Evolutionary conservation across 345 rosid species (phyloP), one percentile per base, ranked within the genome.

Genomic region (Euclidium syriacum): DNA sequence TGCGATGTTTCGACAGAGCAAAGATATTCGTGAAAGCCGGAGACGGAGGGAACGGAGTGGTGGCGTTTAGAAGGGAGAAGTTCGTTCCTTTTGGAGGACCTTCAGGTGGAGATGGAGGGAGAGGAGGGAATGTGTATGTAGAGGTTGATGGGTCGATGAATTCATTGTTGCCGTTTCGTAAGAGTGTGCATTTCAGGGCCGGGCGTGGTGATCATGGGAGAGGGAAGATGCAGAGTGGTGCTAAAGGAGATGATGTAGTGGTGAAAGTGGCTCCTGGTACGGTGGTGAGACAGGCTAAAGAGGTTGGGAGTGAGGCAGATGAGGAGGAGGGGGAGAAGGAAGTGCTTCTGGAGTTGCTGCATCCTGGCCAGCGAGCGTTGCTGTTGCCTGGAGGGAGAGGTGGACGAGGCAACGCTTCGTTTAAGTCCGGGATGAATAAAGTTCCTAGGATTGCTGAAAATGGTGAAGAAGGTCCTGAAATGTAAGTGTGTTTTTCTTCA

Each of bases 41-140:
- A 35, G 83, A 87, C 42, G 96, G 96, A 12, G 96, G 96, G 46
- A 89, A 89, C 27, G 98, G 98, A 7, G 94, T 87, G 9, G 84
- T 85, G 65, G 98, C 95, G 7, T 89, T 92, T 75, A 85, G 96
- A 11, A 73, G 94, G 5, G 95, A 92, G 65, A 92, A 87, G 63
- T 89, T 73, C 17, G 91, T 89, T 64, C 98, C 96, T 8, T 27
- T 85, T 30, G 96, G 98, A 7, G 98, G 95, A 2, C 98, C 96
- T 2, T 92, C 96, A 0, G 98, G 98, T 10, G 98, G 98, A 14
- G 94, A 92, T 58, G 96, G 96, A 51, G 95, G 96, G n/a, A 87
- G 82, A 70, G 98, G 96, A 36, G 96, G 96, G 26, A 81, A 89
- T 70, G 89, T 87, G 44, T 82, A 82, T 58, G 64, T 92, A 44